Percentiles rank a stretch among this genome's conserved stretches.
Conservation (phyloP, 495 filamentous ascomycete genomes). For the Tuber aestivum region DNA sequence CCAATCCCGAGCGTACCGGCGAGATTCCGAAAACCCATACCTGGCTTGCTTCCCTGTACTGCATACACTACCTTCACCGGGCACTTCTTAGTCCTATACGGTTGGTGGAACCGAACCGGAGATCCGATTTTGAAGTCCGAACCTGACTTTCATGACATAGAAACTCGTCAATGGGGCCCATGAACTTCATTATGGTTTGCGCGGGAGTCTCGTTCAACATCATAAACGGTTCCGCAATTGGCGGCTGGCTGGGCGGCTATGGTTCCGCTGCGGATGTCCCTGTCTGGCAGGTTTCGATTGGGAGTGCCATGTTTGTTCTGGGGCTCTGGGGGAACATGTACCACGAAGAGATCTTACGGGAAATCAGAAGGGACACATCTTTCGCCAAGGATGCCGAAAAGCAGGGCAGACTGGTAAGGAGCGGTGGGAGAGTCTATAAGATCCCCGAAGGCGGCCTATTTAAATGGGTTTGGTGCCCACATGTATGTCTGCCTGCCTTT, state of each 20-base stretch:
- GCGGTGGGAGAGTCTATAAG: slow-evolving; percentile 78
- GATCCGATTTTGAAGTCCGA: not conserved
- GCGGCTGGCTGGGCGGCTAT: slow-evolving; percentile 73
- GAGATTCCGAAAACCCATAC: slow-evolving; percentile 20
- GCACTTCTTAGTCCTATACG: slow-evolving; percentile 69
- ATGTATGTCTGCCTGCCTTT: slow-evolving; percentile 44
- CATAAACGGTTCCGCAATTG: slow-evolving; percentile 67
- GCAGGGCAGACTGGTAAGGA: slow-evolving; percentile 42
- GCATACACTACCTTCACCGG: slow-evolving; percentile 83
- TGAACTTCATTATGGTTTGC: slow-evolving; percentile 60
- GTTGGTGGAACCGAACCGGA: slow-evolving; percentile 1
- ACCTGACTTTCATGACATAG: slow-evolving; percentile 40
- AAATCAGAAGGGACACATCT: slow-evolving; percentile 58
- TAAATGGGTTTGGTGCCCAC: slow-evolving; percentile 74
- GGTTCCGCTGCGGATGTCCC: slow-evolving; percentile 56
- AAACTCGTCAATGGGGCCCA: slow-evolving; percentile 85
- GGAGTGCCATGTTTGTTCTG: slow-evolving; percentile 50
- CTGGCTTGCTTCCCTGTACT: slow-evolving; percentile 35
- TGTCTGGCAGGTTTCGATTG: slow-evolving; percentile 46
- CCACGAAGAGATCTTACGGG: slow-evolving; percentile 70
- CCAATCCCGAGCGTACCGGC: slow-evolving; percentile 50
- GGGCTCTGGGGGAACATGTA: slow-evolving; percentile 77
- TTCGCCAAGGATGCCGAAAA: slow-evolving; percentile 41
- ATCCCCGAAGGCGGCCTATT: slow-evolving; percentile 81
- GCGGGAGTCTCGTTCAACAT: slow-evolving; percentile 66